Percentiles rank a stretch among this genome's conserved stretches.
Evolutionary conservation across 192 early-diverging fungal species (phyloP).

Genomic region (Gryganskiella cystojenkinii): DNA sequence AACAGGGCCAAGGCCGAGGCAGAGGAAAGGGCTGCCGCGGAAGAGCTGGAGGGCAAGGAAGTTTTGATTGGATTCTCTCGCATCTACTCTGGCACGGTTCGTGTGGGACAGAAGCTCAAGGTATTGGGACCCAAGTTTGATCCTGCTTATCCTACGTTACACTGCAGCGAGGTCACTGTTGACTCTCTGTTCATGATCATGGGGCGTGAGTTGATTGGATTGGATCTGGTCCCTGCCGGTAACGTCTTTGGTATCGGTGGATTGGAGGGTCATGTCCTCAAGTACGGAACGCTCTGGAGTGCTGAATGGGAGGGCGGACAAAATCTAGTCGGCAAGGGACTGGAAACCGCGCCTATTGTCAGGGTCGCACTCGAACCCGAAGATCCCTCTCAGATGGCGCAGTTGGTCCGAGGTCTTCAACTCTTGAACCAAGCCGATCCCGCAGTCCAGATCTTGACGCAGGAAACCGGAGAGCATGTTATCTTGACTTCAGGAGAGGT

Average conservation of each 20-base stretch:
- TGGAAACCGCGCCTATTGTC: conserved; percentile 88
- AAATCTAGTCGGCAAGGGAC: conserved; percentile 77
- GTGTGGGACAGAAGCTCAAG: conserved; percentile 86
- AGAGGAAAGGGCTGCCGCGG: conserved; percentile 45
- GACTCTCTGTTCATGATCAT: conserved; percentile 93
- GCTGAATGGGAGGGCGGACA: conserved; percentile 70
- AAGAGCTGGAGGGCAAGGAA: conserved; percentile 66
- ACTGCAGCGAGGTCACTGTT: conserved; percentile 79
- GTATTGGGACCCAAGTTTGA: conserved; percentile 96
- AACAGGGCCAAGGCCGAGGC: conserved; percentile 29
- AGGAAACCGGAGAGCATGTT: conserved; percentile 97
- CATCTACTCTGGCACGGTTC: conserved; percentile 91
- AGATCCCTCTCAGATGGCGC: conserved; percentile 89
- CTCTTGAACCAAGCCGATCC: conserved; percentile 96
- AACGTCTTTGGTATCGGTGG: conserved; percentile 96
- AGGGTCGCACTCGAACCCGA: conserved; percentile 95
- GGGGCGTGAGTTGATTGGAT: conserved; percentile 90
- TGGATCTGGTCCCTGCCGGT: conserved; percentile 91
- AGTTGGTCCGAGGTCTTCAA: conserved; percentile 86
- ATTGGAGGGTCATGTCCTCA: conserved; percentile 90
- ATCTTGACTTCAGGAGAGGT: conserved; percentile 97
- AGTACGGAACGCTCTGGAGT: conserved; percentile 91
- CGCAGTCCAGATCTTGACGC: conserved; percentile 89
- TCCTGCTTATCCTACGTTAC: conserved; percentile 64
- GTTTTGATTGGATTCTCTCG: conserved; percentile 92